Percentiles rank a stretch among this genome's conserved stretches.
Evolutionary conservation across 2,329 filamentous ascomycete species (phyloP).

Genomic region (Scedosporium aurantiacum): DNA sequence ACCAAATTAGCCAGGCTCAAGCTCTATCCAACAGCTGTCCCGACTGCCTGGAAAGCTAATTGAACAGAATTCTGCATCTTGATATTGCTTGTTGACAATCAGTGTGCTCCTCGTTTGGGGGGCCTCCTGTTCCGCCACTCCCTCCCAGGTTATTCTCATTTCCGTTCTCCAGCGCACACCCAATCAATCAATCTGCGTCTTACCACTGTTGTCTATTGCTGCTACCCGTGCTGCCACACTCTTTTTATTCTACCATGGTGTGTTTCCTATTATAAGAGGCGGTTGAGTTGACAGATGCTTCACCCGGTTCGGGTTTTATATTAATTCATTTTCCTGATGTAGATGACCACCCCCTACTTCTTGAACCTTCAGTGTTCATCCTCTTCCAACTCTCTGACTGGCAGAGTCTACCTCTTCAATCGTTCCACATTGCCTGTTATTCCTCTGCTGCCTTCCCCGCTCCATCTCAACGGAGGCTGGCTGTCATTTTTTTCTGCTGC

Average conservation of each 20-base stretch:
- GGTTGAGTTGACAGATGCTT: background rate
- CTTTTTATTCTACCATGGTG: background rate
- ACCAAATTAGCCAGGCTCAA: background rate
- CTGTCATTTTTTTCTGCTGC: background rate
- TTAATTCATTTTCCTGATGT: background rate
- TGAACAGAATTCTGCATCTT: background rate
- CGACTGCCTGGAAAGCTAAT: background rate
- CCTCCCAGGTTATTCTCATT: background rate
- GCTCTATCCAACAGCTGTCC: background rate
- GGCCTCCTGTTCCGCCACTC: background rate
- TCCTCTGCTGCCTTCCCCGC: background rate
- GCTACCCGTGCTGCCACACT: background rate
- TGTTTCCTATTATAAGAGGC: constrained; percentile 1
- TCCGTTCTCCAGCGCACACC: background rate
- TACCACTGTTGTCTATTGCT: background rate
- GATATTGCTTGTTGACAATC: background rate
- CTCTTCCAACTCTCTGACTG: background rate
- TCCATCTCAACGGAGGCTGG: background rate
- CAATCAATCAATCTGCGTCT: background rate
- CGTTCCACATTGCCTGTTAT: background rate
- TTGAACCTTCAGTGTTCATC: background rate
- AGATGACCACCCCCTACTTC: background rate
- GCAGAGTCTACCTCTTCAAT: background rate
- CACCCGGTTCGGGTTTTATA: constrained; percentile 1
- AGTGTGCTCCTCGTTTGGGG: too few relatives aligned